A percentile compares a stretch with the other conserved stretches of the same genome.
Conservation (phyloP, 805 yeast genomes). For the Ogataea zsoltii region DNA sequence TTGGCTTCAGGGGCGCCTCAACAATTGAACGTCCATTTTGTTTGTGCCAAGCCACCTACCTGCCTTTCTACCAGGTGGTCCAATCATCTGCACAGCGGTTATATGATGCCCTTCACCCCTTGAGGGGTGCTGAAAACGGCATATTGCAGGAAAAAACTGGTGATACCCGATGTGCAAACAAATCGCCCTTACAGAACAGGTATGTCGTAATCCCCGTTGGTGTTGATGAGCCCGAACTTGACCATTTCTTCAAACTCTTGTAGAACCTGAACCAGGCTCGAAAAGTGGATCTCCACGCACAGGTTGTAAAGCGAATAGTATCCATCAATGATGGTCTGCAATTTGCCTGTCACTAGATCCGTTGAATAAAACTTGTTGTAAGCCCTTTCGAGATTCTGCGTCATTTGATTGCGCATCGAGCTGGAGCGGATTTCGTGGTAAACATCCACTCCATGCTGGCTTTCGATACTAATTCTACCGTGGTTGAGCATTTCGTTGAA, state of each 20-base stretch:
- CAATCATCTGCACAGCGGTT: too few relatives aligned
- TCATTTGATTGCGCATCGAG: constrained; percentile 7
- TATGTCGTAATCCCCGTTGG: background rate
- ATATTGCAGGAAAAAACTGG: too few relatives aligned
- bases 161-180: background rate
- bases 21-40: too few relatives aligned
- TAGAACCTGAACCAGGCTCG: constrained; percentile 7
- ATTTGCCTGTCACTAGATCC: constrained; percentile 8
- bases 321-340: constrained; percentile 11
- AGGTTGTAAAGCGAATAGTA: constrained; percentile 21
- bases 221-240: constrained; percentile 8
- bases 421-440: constrained; percentile 1
- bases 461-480: constrained; percentile 3
- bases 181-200: background rate
- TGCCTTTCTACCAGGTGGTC: too few relatives aligned
- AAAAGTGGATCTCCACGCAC: constrained; percentile 18
- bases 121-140: too few relatives aligned
- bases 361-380: constrained; percentile 18
- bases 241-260: constrained; percentile 16
- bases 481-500: constrained; percentile 10
- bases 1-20: too few relatives aligned
- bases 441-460: constrained; percentile 1
- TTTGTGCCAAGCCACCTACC: too few relatives aligned
- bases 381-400: constrained; percentile 3
- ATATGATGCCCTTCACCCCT: too few relatives aligned